Conservation (phyloP, 208 protist genomes). For the Wallacemonas sp. region DNA sequence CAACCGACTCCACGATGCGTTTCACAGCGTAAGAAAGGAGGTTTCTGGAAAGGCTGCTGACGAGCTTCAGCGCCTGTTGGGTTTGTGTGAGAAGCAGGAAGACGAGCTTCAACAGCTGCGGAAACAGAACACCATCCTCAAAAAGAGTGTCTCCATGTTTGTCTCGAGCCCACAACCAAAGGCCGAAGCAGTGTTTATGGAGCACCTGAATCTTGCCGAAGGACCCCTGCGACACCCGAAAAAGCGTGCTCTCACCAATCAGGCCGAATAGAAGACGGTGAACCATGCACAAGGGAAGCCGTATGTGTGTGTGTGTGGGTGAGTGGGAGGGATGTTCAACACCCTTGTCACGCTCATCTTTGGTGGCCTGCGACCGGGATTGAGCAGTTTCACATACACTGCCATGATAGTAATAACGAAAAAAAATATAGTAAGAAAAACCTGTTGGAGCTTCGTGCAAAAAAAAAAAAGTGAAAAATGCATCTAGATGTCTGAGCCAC, state of each 20-base stretch:
- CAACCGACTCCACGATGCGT: slow-evolving; percentile 78
- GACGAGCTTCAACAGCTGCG: slow-evolving; percentile 70
- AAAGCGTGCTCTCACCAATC: slow-evolving; percentile 32
- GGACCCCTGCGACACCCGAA: slow-evolving; percentile 80
- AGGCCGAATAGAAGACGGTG: not conserved
- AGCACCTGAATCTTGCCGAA: slow-evolving; percentile 73
- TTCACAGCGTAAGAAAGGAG: slow-evolving; percentile 50
- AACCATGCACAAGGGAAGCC: not conserved
- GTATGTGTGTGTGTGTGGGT: too few species aligned
- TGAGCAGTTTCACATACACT: too few species aligned
- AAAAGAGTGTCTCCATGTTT: slow-evolving; percentile 73
- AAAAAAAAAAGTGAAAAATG: too few species aligned
- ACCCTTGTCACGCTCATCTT: too few species aligned
- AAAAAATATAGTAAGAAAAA: too few species aligned
- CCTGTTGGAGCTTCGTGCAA: too few species aligned
- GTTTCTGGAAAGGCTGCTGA: slow-evolving; percentile 33
- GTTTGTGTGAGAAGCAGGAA: slow-evolving; percentile 67
- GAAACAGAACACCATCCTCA: slow-evolving; percentile 66
- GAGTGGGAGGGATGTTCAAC: too few species aligned
- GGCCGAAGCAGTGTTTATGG: slow-evolving; percentile 60
- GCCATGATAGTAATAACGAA: too few species aligned
- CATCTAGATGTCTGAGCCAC: too few species aligned
- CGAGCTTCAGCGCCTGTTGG: slow-evolving; percentile 55
- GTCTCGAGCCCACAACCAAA: slow-evolving; percentile 45
- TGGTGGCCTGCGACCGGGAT: too few species aligned